A percentile compares a stretch with the other conserved stretches of the same genome.
Evolutionary conservation across 2,329 filamentous ascomycete species (phyloP).

Genomic region (Pseudogymnoascus sp.): DNA sequence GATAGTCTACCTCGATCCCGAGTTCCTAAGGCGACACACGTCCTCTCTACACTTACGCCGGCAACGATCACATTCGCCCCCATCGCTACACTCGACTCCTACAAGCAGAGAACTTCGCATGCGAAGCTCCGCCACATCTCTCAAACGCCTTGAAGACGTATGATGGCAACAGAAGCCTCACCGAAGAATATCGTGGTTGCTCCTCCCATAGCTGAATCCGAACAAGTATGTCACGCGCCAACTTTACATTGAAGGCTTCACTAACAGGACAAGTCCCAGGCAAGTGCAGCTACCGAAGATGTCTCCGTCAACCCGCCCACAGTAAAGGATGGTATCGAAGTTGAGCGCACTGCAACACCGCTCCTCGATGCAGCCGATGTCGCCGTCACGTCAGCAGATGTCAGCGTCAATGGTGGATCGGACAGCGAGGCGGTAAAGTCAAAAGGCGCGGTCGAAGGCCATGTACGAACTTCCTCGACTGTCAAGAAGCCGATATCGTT

Average conservation of each 20-base stretch:
- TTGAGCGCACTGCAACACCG: slow-evolving; percentile 43
- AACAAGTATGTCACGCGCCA: slow-evolving; percentile 10
- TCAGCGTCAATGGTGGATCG: slow-evolving; percentile 64
- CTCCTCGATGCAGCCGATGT: slow-evolving; percentile 48
- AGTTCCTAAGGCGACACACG: slow-evolving; percentile 5
- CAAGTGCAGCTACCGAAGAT: slow-evolving; percentile 35
- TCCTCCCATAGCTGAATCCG: slow-evolving; percentile 11
- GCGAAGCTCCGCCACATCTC: slow-evolving; percentile 25
- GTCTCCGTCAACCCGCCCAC: slow-evolving; percentile 29
- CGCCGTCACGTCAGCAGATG: slow-evolving; percentile 52
- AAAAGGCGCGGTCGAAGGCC: slow-evolving; percentile 47
- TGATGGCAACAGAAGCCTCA: slow-evolving; percentile 56
- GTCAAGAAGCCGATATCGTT: slow-evolving; percentile 70
- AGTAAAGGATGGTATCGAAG: slow-evolving; percentile 41
- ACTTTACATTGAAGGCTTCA: slow-evolving; percentile 1
- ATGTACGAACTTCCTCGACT: slow-evolving; percentile 48
- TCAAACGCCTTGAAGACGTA: slow-evolving; percentile 39
- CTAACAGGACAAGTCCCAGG: not conserved
- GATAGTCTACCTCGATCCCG: not conserved
- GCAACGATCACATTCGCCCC: not conserved
- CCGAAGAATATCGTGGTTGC: slow-evolving; percentile 36
- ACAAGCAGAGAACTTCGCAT: slow-evolving; percentile 22
- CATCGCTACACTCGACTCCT: not conserved
- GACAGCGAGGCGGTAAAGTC: slow-evolving; percentile 64
- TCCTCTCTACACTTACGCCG: slow-evolving; percentile 3